phyloP scores from a whole-genome alignment of 1,284 basidiomycete genomes.

The Leccinum fuscescens region DNA sequence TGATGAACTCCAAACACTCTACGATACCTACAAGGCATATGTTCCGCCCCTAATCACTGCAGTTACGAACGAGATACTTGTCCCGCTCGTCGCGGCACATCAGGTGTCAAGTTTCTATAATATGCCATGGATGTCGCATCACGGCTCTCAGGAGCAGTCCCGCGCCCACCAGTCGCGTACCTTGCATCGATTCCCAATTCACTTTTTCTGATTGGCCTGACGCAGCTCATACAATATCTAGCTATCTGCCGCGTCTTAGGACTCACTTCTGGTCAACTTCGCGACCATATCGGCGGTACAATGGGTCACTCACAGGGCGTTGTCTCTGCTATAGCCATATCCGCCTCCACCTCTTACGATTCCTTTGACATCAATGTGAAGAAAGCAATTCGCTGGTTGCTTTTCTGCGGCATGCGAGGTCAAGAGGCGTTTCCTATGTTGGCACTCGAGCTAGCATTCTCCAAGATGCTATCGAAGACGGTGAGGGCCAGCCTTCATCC shows the following conservation, averaged over 20 bases:
- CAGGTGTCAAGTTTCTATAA: constrained; percentile 70
- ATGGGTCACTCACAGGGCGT: constrained; percentile 98
- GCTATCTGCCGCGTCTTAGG: constrained; percentile 74
- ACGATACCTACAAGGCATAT: constrained; percentile 88
- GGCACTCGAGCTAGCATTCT: constrained; percentile 66
- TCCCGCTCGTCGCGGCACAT: constrained; percentile 68
- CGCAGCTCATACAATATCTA: constrained; percentile 93
- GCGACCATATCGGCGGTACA: constrained; percentile 75
- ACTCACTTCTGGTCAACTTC: constrained; percentile 79
- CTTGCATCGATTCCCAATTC: constrained; percentile 95
- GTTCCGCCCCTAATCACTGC: constrained; percentile 69
- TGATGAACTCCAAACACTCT: constrained; percentile 90
- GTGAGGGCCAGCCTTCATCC: constrained; percentile 76
- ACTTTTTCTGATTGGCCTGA: constrained; percentile 91
- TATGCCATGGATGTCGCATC: constrained; percentile 79
- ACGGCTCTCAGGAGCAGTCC: constrained; percentile 76
- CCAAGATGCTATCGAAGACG: constrained; percentile 66
- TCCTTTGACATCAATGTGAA: constrained; percentile 73
- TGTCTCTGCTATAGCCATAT: constrained; percentile 86
- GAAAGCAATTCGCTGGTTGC: constrained; percentile 89
- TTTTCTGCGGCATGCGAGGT: constrained; percentile 91
- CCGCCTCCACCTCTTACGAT: constrained; percentile 65
- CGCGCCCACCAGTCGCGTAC: constrained; percentile 83
- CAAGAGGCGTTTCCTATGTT: constrained; percentile 95
- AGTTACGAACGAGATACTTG: constrained; percentile 67